A percentile compares a stretch with the other conserved stretches of the same genome.
These are phyloP conservation scores for Harringtonia aguacate DNA, from an alignment of 2,329 filamentous ascomycete species.

Conservation along the genomic window DNA sequence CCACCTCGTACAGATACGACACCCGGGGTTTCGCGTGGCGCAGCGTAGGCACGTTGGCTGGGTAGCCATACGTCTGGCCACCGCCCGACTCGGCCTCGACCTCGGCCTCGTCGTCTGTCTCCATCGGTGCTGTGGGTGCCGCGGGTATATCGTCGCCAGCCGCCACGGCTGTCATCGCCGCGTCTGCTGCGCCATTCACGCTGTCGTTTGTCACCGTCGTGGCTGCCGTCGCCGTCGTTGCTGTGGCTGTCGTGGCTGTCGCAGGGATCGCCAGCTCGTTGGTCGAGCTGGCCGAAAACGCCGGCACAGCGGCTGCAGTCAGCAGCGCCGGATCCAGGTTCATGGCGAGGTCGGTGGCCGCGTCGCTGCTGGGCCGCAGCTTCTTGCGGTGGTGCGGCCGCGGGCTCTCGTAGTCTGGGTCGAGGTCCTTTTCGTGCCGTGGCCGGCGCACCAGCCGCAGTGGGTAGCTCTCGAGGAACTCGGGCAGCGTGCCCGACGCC, in stretches of 20 bases:
- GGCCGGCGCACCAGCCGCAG: conserved; percentile 42
- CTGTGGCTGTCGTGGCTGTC: conserved; percentile 10
- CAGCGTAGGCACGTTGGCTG: neutral
- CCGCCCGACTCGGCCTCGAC: too few species aligned
- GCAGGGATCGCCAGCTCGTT: conserved; percentile 7
- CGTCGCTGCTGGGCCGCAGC: conserved; percentile 21
- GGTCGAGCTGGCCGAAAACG: too few species aligned
- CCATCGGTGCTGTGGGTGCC: too few species aligned
- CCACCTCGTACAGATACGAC: too few species aligned
- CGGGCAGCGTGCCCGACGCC: conserved; percentile 36
- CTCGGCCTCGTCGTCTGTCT: too few species aligned
- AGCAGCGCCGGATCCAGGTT: conserved; percentile 45
- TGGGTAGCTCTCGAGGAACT: conserved; percentile 44
- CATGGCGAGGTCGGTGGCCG: conserved; percentile 22
- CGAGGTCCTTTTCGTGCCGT: conserved; percentile 39
- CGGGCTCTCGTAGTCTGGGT: conserved; percentile 40
- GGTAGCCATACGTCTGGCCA: conserved; percentile 4
- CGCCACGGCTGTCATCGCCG: too few species aligned
- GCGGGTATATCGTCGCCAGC: too few species aligned
- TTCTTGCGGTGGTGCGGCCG: conserved; percentile 32
- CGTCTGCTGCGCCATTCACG: too few species aligned
- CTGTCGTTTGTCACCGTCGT: too few species aligned
- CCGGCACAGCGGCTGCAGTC: neutral
- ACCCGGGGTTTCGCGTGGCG: too few species aligned
- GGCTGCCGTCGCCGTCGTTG: conserved; percentile 5